Base-by-base conservation (phyloP, 1,284 basidiomycete species). In the Irpex rosettiformis region DNA sequence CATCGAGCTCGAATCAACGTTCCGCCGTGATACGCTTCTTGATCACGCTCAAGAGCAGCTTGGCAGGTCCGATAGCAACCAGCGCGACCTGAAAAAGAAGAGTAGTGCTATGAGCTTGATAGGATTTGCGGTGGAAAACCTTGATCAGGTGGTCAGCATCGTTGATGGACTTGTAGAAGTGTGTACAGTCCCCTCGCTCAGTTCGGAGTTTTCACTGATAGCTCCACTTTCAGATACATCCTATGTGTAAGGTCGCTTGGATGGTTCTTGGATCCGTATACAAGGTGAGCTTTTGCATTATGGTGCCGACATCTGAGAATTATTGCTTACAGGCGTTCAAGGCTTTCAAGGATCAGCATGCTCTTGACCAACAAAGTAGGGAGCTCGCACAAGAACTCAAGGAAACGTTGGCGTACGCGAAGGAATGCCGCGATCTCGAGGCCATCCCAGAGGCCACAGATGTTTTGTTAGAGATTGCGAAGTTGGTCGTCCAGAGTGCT, bases 221-320 rank as follows among this genome's bases (percentile, higher is more conserved):
- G n/a, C n/a, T n/a, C n/a, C n/a, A n/a, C n/a, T n/a, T n/a, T n/a
- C n/a, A 61, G 60, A 55, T 58, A 4, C 56, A 61, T 40, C 56
- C 60, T 4, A 51, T 55, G 22, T 55, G 52, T 48, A 61, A 61
- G 53, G 57, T 53, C 2, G 60, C 60, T 21, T 61, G 60, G 60
- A 61, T 54, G 25, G 33, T 61, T 3, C 29, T 61, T n/a, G 54
- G 53, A 10, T 54, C 60, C 8, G 60, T 61, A 16, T 56, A 58
- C 30, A 61, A 61, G 48, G 60, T 56, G 13, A 5, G 56, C 21
- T 1, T 22, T 22, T n/a, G 10, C n/a, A 49, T 13, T 10, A 16
- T 47, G 13, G 13, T 52, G 25, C 47, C 16, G 24, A 5, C 6
- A 24, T 25, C 3, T 6, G 27, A n/a, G 13, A 24, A 4, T 54